Base-by-base conservation (phyloP, 108 stramenopile genomes). In the Epithemia pelagica region DNA sequence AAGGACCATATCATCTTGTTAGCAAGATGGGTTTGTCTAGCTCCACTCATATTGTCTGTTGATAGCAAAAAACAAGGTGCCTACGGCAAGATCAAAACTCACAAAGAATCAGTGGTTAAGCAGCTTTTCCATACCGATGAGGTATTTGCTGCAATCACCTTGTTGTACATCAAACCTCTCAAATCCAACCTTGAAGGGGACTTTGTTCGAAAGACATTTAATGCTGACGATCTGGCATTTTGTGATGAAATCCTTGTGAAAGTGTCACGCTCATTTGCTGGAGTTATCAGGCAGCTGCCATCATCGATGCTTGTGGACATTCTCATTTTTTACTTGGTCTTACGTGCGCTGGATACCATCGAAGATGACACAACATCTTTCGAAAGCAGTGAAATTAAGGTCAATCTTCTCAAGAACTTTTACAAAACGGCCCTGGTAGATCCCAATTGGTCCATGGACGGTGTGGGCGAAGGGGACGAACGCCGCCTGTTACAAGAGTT, bases 341-440 rank as follows among this genome's bases (percentile, higher is more conserved):
- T 99, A 31, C 80, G 98, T 20, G 99, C 95, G 2, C 69, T 99
- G 59, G 99, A 99, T 71, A 99, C 99, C 10, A 83, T 99, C 59
- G 99, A 99, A 66, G 99, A 99, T 71, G 99, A 99, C 72, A 99
- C 97, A 86, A 87, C 85, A 52, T 88, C 84, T 23, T 98, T 97
- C 65, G 71, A 69, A 1, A 76, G 77, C 8, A 69, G 84, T 33
- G 92, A 84, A n/a, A 81, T 72, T 25, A 99, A 99, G 71, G 69
- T 96, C 23, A 77, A 85, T 54, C 68, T 80, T 53, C 79, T 99
- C 0, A 57, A 73, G 54, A 77, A 84, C 27, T 99, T 99, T 70
- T 78, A 92, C 78, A 74, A 87, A 65, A 94, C 80, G 2, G 95
- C 91, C 0, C 78, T 99, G 59, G 80, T 65, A 0, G 95, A 98